Base-by-base conservation (phyloP, 345 rosid species). In the Arabidopsis thaliana region DNA sequence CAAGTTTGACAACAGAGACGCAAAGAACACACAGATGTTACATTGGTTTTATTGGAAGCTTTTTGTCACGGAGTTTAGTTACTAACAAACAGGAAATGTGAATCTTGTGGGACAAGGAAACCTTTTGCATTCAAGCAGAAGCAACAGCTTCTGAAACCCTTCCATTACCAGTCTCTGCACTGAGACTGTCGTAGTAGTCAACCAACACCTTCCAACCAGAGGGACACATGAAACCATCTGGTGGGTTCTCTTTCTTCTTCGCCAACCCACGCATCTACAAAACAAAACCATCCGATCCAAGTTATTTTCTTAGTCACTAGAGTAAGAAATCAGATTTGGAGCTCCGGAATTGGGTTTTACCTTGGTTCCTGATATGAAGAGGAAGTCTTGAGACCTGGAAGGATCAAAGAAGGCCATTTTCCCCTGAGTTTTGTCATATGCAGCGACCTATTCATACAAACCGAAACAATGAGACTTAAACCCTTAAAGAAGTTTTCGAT, bases 391-490 rank as follows among this genome's bases (percentile, higher is more conserved):
- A 52, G 96, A 74, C 82, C 96, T 86, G 5, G 90, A 79, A 3
- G 98, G 92, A 77, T 94, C 96, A 30, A 90, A 91, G 88, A 94
- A 94, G 0, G 89, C 97, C 98, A 94, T 94, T 80, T 87, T 91
- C 34, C 95, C 95, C 78, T 88, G 93, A 13, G 95, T 90, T 79
- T 82, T 88, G 33, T 94, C 96, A 68, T 91, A 91, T 6, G 93
- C 95, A 50, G 97, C 97, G 67, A 91, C 97, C 97, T 91, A 85
- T 69, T 30, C 60, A 25, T 8, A 11, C 7, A 34, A 41, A 36
- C 20, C 65, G 1, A 67, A 61, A 36, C 36, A 2, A 25, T 62
- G 11, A 40, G n/a, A 24, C 56, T 13, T 25, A 8, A 3, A 25
- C 13, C 14, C 5, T n/a, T 24, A 0, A 23, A 11, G 23, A 56